A percentile compares a stretch with the other conserved stretches of the same genome.
phyloP scores from a whole-genome alignment of 108 stramenopile species.

The Cyclotella distinguenda region DNA sequence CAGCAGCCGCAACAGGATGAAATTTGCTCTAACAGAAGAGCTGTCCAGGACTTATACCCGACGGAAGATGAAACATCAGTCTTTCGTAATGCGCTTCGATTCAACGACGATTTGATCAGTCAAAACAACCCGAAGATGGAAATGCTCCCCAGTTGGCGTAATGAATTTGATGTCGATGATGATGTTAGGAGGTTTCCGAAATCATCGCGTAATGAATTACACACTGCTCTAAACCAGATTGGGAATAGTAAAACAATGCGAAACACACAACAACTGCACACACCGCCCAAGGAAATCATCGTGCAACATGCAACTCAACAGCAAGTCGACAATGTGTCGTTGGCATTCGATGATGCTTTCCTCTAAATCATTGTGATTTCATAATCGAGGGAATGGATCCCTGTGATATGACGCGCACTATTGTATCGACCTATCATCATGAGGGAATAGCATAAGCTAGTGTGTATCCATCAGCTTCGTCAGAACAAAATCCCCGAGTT shows the following conservation, averaged over 20 bases:
- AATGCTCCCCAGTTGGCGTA: too few species aligned
- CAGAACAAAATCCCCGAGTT: slow-evolving; percentile 5
- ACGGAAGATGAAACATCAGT: too few species aligned
- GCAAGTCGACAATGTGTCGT: slow-evolving; percentile 20
- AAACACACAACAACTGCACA: background rate
- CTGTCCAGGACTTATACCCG: too few species aligned
- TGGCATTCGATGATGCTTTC: slow-evolving; percentile 42
- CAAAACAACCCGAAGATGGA: too few species aligned
- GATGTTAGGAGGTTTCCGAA: too few species aligned
- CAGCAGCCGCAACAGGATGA: background rate
- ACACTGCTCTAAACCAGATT: background rate
- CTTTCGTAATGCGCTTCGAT: too few species aligned
- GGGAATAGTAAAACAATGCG: too few species aligned
- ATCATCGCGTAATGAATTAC: background rate
- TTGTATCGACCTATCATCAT: background rate
- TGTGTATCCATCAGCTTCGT: slow-evolving; percentile 1
- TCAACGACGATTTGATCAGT: too few species aligned
- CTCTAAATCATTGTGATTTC: slow-evolving; percentile 6
- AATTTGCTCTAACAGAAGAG: too few species aligned
- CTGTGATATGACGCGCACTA: background rate
- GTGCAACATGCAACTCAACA: slow-evolving; percentile 2
- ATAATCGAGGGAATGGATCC: background rate
- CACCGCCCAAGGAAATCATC: slow-evolving; percentile 17
- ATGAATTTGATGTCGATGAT: too few species aligned
- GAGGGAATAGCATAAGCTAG: background rate